Base-by-base conservation (phyloP, 2,329 filamentous ascomycete species). In the Xylaria sp. region DNA sequence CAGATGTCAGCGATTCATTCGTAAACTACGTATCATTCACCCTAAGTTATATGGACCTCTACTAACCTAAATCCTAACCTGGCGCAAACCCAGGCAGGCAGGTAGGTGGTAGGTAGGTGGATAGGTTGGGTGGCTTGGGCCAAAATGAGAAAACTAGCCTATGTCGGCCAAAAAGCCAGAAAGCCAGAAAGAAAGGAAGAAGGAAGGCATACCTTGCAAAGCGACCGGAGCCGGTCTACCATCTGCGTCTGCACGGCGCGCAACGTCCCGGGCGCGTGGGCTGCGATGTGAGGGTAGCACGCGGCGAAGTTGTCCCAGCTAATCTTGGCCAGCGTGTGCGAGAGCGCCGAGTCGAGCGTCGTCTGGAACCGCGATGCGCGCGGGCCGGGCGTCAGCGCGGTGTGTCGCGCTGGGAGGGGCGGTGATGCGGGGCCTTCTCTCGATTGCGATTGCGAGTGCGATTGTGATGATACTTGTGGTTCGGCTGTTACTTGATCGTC, bases 281-380 rank as follows among this genome's bases (percentile, higher is more conserved):
- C 75, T 19, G 86, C 84, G n/a, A 90, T 81, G 21, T 85, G 88
- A 51, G 89, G 88, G 76, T 89, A 91, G 79, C 89, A 91, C 1
- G 84, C 81, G 1, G 85, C 84, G 72, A 90, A 86, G 76, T 87
- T 88, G 57, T 85, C 82, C 80, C 84, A 88, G 70, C 80, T 83
- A 63, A 90, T 81, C 75, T 86, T 85, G 71, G 78, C 80, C 36
- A 90, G 82, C 2, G 88, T 89, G 72, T 84, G 84, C 54, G 78
- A 72, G 27, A 90, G 83, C 32, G 84, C 84, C 65, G 82, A 79
- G 62, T 82, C 81, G 75, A 88, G 89, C 39, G 89, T 81, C 62
- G 84, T 80, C 61, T 85, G 83, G 66, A 90, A 83, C 53, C 85
- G 83, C 32, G 80, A 73, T 1, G 89, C 89, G 72, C 88, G 87